Conservation (phyloP, 768 basidiomycete genomes). For the Austroboletus eburneus region DNA sequence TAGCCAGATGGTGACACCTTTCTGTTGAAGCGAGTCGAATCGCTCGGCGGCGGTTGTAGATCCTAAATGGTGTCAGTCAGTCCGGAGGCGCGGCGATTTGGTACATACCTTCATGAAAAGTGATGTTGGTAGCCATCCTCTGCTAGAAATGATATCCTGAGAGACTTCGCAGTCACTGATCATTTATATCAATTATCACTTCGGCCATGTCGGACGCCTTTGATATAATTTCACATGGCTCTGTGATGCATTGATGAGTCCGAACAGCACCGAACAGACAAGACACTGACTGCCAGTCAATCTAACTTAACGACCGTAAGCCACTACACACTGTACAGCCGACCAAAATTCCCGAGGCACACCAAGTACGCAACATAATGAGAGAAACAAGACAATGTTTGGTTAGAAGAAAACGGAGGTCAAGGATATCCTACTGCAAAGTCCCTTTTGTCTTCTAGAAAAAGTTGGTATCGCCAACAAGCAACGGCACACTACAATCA, state of each 20-base stretch:
- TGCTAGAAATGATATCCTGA: not conserved
- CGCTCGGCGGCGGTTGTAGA: constrained; percentile 72
- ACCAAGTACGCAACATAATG: not conserved
- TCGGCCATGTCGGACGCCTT: too few species aligned
- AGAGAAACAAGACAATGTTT: constrained; percentile 4
- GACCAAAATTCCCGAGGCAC: not conserved
- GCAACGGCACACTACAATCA: not conserved
- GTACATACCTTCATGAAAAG: constrained; percentile 61
- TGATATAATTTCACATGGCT: too few species aligned
- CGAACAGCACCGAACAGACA: too few species aligned
- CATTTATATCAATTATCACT: too few species aligned
- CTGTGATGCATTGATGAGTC: not conserved
- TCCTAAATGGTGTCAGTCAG: constrained; percentile 40
- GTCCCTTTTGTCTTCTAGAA: constrained; percentile 15
- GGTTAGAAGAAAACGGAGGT: not conserved
- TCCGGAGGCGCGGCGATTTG: not conserved
- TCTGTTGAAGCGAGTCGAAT: constrained; percentile 62
- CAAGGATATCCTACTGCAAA: constrained; percentile 19
- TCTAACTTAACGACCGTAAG: too few species aligned
- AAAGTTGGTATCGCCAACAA: constrained; percentile 15
- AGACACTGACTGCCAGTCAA: too few species aligned
- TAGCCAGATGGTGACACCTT: constrained; percentile 91
- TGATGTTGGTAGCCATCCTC: constrained; percentile 48
- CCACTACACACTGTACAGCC: too few species aligned
- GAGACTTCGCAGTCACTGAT: too few species aligned